Conservation (phyloP, 2,329 filamentous ascomycete genomes). For the Claviceps pazoutovae region DNA sequence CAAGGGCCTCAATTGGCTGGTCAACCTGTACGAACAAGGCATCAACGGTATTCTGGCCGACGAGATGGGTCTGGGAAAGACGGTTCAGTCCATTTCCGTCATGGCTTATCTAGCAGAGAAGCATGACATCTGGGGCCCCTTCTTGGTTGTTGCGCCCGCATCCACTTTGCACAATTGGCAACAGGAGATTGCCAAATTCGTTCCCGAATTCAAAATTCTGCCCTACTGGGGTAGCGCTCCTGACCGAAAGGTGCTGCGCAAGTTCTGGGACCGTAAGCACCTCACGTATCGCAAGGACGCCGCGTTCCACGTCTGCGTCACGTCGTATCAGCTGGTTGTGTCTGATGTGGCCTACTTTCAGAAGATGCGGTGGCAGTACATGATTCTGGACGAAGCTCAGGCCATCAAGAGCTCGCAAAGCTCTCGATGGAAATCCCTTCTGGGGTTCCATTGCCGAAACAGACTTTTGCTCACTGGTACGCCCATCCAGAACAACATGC, state of each 20-base stretch:
- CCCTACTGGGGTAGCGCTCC: conserved; percentile 95
- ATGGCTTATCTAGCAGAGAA: conserved; percentile 97
- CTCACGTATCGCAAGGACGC: conserved; percentile 89
- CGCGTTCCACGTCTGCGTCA: conserved; percentile 89
- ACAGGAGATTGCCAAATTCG: conserved; percentile 91
- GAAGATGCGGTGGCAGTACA: conserved; percentile 99
- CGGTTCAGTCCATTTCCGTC: conserved; percentile 95
- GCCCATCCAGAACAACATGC: conserved; percentile 99
- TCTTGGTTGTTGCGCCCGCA: conserved; percentile 88
- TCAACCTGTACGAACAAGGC: conserved; percentile 96
- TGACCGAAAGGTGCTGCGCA: conserved; percentile 89
- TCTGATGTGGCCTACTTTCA: conserved; percentile 95
- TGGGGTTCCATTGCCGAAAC: conserved; percentile 92
- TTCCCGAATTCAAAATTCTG: conserved; percentile 85
- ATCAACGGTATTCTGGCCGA: conserved; percentile 99
- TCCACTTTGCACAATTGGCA: conserved; percentile 99
- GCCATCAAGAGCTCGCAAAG: conserved; percentile 97
- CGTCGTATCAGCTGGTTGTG: conserved; percentile 93
- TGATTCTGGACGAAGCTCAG: conserved; percentile 97
- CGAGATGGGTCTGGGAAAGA: conserved; percentile 99
- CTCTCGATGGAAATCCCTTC: conserved; percentile 89
- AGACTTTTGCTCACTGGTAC: conserved; percentile 87
- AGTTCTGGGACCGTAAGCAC: conserved; percentile 98
- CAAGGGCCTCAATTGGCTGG: conserved; percentile 98
- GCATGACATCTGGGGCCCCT: conserved; percentile 96